These are phyloP conservation scores for Trichoderma breve DNA, from an alignment of 2,329 filamentous ascomycete genomes.

Conservation along the genomic window DNA sequence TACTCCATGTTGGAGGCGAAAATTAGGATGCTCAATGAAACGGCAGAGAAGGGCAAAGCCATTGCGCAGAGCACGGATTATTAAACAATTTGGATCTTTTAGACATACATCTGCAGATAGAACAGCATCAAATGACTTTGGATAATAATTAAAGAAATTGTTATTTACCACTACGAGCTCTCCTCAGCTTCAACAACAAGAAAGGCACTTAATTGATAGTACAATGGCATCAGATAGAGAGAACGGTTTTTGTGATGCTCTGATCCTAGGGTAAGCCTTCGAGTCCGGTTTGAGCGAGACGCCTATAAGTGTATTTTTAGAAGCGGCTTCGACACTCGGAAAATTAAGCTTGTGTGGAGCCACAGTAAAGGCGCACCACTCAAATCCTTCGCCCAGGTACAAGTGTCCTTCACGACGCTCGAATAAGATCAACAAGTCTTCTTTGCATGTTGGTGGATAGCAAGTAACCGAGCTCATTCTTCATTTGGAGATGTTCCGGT, in stretches of 20 bases:
- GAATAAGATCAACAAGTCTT: background rate
- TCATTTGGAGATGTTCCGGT: background rate
- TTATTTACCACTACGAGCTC: background rate
- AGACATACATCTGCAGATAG: background rate
- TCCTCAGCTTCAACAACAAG: too few species aligned
- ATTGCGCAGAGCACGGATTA: conserved; percentile 1
- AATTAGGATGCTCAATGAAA: background rate
- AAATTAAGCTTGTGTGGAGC: background rate
- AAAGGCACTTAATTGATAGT: too few species aligned
- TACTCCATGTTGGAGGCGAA: background rate
- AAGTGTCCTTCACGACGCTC: background rate
- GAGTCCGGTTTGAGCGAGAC: fast-evolving
- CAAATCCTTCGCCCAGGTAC: background rate
- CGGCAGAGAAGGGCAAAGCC: background rate
- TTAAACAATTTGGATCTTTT: background rate
- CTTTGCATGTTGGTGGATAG: background rate
- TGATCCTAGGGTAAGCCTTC: background rate
- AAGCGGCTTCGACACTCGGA: background rate
- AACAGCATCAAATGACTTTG: background rate
- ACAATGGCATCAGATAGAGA: background rate
- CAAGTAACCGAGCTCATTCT: background rate
- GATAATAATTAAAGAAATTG: background rate
- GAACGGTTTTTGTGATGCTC: background rate
- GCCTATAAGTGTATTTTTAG: background rate
- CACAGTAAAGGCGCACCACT: background rate